Conservation (phyloP, 1,284 basidiomycete genomes). For the Trametes pubescens region DNA sequence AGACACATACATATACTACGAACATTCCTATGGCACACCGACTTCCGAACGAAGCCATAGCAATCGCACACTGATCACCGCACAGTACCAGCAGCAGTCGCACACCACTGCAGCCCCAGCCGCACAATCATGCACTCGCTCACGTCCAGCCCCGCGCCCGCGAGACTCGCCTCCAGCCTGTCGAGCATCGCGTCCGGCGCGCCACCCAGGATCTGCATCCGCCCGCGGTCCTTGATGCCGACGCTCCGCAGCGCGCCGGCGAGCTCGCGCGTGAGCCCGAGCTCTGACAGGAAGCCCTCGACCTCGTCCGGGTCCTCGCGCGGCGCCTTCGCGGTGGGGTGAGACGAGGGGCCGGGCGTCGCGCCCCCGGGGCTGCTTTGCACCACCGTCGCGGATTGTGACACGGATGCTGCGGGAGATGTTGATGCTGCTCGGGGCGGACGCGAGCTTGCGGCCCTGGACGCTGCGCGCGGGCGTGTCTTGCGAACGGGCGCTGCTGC, state of each 20-base stretch:
- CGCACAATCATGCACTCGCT: conserved; percentile 12
- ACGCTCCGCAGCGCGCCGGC: conserved; percentile 11
- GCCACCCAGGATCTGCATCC: conserved; percentile 16
- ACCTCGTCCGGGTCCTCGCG: conserved; percentile 9
- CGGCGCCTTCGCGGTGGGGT: not conserved
- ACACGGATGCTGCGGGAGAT: not conserved
- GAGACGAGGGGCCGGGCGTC: not conserved
- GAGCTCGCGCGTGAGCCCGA: conserved; percentile 10
- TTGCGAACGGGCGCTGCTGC: not conserved
- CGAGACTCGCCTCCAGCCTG: conserved; percentile 13
- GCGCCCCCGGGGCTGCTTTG: not conserved
- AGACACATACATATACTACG: no score
- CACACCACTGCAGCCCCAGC: conserved; percentile 15
- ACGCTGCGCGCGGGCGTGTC: not conserved
- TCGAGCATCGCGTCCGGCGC: conserved; percentile 15
- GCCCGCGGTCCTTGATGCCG: conserved; percentile 21
- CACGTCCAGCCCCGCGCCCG: conserved; percentile 12
- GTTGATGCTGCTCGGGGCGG: not conserved
- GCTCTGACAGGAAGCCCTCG: conserved; percentile 10
- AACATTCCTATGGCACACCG: no score
- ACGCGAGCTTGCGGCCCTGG: not conserved
- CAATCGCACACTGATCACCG: no score
- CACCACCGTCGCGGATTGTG: not conserved
- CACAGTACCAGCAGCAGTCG: not conserved
- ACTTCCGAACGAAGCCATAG: no score